Base-by-base conservation (phyloP, 306 rosid genomes). In the Boehmeria nivea region DNA sequence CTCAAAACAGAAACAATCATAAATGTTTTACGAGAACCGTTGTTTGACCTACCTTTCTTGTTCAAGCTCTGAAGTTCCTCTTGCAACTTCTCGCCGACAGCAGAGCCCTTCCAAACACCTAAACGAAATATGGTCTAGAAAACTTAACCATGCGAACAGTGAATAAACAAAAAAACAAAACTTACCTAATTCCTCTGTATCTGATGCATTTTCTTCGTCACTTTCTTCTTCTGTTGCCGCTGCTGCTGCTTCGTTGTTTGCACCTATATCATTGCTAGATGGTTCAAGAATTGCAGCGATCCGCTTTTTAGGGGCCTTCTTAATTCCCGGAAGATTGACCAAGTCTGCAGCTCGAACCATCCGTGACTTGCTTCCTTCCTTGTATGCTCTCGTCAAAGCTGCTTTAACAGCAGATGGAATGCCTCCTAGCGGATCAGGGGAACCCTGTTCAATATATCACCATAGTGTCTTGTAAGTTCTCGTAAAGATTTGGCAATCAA, bases 251-350 rank as follows among this genome's bases (percentile, higher is more conserved):
- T 75, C 89, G 62, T 66, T 78, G 18, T 57, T 86, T 40, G 76
- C 83, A 44, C 77, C 89, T n/a, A 40, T 20, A 55, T 46, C 89
- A 61, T 76, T 85, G 5, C 66, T 87, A 49, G 80, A 56, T 17
- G 93, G 95, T 72, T 91, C 99, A 56, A 91, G 63, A 53, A 83
- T 88, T 68, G 96, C 96, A 40, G 89, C 89, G 72, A 87, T 77
- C 43, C 94, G 81, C 74, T 91, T 91, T 70, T 85, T 91, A 26
- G 93, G 87, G 28, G 68, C 86, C 67, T 81, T 91, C 66, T 81
- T 91, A 48, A 82, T 66, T 64, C 89, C 99, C 58, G 89, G 84
- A 71, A 85, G 72, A 31, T 66, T 69, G 45, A 81, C 64, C 16
- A 82, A 72, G 68, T 84, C 95, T n/a, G 95, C 87, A 51, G 73